phyloP scores from a whole-genome alignment of 139 green algal species.

The Desmodesmus armatus region DNA sequence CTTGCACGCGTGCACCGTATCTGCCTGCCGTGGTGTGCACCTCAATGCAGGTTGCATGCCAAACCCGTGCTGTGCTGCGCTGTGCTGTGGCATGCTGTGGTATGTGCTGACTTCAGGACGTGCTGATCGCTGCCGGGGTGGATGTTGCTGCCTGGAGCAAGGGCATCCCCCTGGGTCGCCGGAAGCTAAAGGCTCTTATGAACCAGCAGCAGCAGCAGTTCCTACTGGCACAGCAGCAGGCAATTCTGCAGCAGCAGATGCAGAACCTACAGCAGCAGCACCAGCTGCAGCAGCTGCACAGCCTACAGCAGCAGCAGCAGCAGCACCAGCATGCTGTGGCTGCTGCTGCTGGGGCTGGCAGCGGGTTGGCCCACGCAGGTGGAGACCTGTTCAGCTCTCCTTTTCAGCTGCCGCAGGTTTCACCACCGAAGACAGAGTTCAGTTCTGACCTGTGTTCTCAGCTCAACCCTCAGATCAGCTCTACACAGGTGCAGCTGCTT shows the following conservation, averaged over 20 bases:
- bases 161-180: conserved; percentile 29
- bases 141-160: conserved; percentile 32
- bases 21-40: not conserved
- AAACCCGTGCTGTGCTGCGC: not conserved
- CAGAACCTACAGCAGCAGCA: conserved; percentile 27
- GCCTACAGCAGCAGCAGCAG: not conserved
- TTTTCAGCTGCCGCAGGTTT: too few species aligned
- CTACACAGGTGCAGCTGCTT: not conserved
- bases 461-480: too few species aligned
- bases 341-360: not conserved
- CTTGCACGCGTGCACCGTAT: not conserved
- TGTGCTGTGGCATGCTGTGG: not conserved
- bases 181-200: conserved; percentile 31
- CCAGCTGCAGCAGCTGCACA: conserved; percentile 28
- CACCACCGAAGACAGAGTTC: too few species aligned
- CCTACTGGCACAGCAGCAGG: not conserved
- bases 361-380: not conserved
- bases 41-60: not conserved
- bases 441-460: too few species aligned
- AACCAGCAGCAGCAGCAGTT: conserved; percentile 21
- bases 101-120: not conserved
- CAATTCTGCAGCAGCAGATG: conserved; percentile 4
- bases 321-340: not conserved
- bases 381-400: too few species aligned
- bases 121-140: conserved; percentile 29